These are phyloP conservation scores for Leishmania martiniquensis DNA, from an alignment of 208 protist species.

Conservation along the genomic window DNA sequence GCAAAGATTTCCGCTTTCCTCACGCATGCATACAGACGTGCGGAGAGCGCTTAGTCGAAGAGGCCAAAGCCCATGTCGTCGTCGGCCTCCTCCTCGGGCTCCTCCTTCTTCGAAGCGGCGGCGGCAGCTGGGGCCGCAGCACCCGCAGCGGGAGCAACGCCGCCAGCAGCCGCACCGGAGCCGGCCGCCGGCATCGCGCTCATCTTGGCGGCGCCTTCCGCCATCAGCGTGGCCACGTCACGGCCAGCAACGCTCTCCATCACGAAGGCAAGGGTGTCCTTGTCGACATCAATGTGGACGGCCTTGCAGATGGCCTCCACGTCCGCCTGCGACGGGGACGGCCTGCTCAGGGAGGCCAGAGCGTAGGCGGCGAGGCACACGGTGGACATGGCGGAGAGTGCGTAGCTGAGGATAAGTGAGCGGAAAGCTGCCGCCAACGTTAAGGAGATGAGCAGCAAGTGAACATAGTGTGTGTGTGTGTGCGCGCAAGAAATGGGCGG, in stretches of 20 bases:
- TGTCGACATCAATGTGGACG: constrained; percentile 68
- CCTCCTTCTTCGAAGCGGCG: constrained; percentile 58
- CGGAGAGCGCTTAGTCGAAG: not conserved
- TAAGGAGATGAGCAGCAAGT: not conserved
- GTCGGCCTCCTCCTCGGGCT: constrained; percentile 86
- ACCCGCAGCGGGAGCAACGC: constrained; percentile 31
- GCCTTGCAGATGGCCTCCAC: constrained; percentile 89
- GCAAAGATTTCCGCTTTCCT: too few relatives aligned
- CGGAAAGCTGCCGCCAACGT: not conserved
- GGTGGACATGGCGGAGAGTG: constrained; percentile 61
- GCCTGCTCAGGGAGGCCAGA: constrained; percentile 81
- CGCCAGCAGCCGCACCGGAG: constrained; percentile 39
- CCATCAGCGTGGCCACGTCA: constrained; percentile 78
- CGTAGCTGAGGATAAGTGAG: not conserved
- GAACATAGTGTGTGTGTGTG: not conserved
- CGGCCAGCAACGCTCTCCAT: constrained; percentile 77
- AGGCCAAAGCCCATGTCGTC: constrained; percentile 93
- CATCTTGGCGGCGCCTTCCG: constrained; percentile 86
- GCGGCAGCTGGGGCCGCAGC: constrained; percentile 45
- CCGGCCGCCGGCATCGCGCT: constrained; percentile 47
- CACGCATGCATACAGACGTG: too few relatives aligned
- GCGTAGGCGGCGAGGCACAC: constrained; percentile 94
- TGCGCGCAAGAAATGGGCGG: not conserved
- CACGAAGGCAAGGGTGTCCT: constrained; percentile 81
- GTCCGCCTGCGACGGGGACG: constrained; percentile 72